These are phyloP conservation scores for Zarea fungicola DNA, from an alignment of 2,329 filamentous ascomycete species.

Conservation along the genomic window DNA sequence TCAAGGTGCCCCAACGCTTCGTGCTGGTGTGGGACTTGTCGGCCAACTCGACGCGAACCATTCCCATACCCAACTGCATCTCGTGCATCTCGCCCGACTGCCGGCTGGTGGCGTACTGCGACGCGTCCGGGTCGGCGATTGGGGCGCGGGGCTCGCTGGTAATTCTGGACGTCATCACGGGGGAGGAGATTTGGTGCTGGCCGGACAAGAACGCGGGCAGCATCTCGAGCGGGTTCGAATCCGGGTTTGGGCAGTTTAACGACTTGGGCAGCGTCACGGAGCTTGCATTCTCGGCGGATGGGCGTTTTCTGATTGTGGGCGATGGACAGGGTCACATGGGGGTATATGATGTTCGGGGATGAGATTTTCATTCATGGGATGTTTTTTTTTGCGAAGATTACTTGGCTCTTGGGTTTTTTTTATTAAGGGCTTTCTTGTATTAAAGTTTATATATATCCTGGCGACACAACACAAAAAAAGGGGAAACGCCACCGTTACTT, in stretches of 20 bases:
- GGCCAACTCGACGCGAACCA: slow-evolving; percentile 31
- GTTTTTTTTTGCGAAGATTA: not conserved
- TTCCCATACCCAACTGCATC: slow-evolving; percentile 34
- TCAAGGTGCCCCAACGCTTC: slow-evolving; percentile 27
- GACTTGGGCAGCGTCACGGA: slow-evolving; percentile 32
- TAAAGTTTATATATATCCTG: slow-evolving; percentile 5
- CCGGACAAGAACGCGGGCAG: slow-evolving; percentile 26
- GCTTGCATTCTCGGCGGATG: slow-evolving; percentile 34
- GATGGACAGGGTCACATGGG: slow-evolving; percentile 29
- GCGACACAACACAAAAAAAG: not conserved
- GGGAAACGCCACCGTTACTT: no score
- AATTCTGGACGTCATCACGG: slow-evolving; percentile 33
- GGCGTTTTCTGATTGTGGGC: slow-evolving; percentile 31
- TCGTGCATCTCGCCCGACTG: slow-evolving; percentile 37
- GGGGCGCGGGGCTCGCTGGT: slow-evolving; percentile 29
- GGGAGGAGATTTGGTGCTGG: slow-evolving; percentile 34
- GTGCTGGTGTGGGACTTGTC: slow-evolving; percentile 37
- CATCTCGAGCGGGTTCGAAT: slow-evolving; percentile 18
- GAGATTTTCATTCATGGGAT: not conserved
- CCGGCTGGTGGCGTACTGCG: slow-evolving; percentile 35
- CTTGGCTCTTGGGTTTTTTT: no score
- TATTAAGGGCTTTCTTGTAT: not conserved
- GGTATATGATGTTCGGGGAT: slow-evolving; percentile 31
- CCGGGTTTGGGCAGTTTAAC: slow-evolving; percentile 27
- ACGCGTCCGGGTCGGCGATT: slow-evolving; percentile 27